phyloP scores from a whole-genome alignment of 2,329 filamentous ascomycete genomes.

The Cladophialophora bantiana region DNA sequence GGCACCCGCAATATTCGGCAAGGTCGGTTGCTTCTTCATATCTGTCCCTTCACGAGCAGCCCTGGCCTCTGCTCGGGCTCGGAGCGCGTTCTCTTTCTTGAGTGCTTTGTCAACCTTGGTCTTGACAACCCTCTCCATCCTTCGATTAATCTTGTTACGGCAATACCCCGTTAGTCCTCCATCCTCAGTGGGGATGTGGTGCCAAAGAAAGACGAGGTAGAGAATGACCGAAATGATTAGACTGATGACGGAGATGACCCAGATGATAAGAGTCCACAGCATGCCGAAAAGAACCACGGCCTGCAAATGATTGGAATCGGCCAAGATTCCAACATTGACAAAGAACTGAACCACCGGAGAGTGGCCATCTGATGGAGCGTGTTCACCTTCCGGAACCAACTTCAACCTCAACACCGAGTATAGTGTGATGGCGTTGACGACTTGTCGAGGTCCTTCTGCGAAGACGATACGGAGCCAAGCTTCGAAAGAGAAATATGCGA shows the following conservation, averaged over 20 bases:
- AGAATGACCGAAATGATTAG: conserved; percentile 77
- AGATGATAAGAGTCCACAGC: conserved; percentile 89
- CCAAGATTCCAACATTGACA: conserved; percentile 76
- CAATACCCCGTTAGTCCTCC: conserved; percentile 85
- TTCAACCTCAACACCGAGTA: conserved; percentile 81
- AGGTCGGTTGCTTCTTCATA: conserved; percentile 58
- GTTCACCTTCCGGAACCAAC: conserved; percentile 67
- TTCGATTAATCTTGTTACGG: conserved; percentile 85
- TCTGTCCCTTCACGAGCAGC: conserved; percentile 41
- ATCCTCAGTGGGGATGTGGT: conserved; percentile 84
- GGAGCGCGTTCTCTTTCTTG: conserved; percentile 71
- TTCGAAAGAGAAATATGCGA: conserved; percentile 84
- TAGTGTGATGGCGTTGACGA: conserved; percentile 86
- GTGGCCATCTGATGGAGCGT: conserved; percentile 63
- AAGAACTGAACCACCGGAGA: conserved; percentile 78
- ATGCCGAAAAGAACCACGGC: conserved; percentile 86
- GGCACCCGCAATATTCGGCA: conserved; percentile 64
- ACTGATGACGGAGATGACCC: conserved; percentile 78
- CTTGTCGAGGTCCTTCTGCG: conserved; percentile 90
- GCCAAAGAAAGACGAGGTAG: conserved; percentile 89
- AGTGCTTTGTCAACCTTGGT: conserved; percentile 88
- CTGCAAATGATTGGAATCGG: conserved; percentile 76
- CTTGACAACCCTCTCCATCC: conserved; percentile 82
- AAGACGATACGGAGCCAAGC: conserved; percentile 88
- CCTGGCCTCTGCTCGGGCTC: conserved; percentile 61